A percentile compares a stretch with the other conserved stretches of the same genome.
Evolutionary conservation across 139 green algal genomes (phyloP).

Genomic region (Parachlorella kessleri): DNA sequence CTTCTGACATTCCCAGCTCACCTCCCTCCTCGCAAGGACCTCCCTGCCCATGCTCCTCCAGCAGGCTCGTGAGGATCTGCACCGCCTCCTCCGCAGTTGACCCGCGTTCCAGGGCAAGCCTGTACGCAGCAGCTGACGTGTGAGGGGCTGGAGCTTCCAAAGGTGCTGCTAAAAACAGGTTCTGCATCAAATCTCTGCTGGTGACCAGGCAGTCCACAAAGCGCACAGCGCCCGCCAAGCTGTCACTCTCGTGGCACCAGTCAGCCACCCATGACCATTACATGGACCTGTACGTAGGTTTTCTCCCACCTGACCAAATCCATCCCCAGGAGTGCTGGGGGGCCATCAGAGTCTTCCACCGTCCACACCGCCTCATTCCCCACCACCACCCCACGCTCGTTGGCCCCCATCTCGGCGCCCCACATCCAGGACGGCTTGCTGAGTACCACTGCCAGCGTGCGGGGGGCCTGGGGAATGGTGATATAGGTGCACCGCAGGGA

Average conservation of each 20-base stretch:
- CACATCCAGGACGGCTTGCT: conserved; percentile 37
- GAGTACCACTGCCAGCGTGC: conserved; percentile 19
- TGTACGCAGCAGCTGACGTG: not conserved
- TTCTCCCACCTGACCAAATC: conserved; percentile 22
- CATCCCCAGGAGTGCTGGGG: conserved; percentile 32
- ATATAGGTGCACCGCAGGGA: conserved; percentile 28
- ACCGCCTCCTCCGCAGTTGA: conserved; percentile 11
- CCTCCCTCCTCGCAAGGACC: conserved; percentile 31
- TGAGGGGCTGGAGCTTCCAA: not conserved
- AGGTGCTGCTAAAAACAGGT: no score
- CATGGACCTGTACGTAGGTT: no score
- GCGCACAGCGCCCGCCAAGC: no score
- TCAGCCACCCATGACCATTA: no score
- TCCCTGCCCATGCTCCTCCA: conserved; percentile 24
- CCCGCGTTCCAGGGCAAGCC: conserved; percentile 24
- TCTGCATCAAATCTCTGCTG: no score
- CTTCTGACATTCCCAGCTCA: not conserved
- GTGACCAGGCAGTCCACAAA: no score
- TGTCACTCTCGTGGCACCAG: no score
- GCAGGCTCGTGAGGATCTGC: conserved; percentile 11
- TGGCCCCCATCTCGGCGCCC: conserved; percentile 36
- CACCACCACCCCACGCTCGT: conserved; percentile 29
- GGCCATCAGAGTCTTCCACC: conserved; percentile 10
- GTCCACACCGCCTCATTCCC: conserved; percentile 42
- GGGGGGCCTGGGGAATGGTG: conserved; percentile 12